Conservation (phyloP, 805 yeast genomes). For the Yarrowia osloensis region DNA sequence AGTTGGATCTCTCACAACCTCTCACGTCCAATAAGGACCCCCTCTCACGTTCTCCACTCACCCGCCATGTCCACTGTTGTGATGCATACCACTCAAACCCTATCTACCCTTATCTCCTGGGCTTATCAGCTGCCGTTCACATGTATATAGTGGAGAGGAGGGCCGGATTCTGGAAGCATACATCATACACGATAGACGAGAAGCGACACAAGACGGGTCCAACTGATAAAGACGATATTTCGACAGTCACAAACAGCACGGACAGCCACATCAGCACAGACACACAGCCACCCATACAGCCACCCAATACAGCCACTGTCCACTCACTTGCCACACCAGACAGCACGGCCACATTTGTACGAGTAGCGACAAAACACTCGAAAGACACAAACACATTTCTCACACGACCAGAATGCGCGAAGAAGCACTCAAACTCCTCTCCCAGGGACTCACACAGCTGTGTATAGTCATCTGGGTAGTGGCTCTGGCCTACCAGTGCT, state of each 20-base stretch:
- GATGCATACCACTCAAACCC: constrained; percentile 25
- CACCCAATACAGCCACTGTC: background rate
- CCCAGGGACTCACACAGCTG: constrained; percentile 11
- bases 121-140: constrained; percentile 21
- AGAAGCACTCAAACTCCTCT: constrained; percentile 4
- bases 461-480: constrained; percentile 60
- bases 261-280: too few relatives aligned
- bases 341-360: background rate
- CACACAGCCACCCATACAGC: background rate
- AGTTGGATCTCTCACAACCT: too few relatives aligned
- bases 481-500: constrained; percentile 73
- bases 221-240: background rate
- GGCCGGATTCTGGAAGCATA: background rate
- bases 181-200: background rate
- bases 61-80: constrained; percentile 8
- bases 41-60: background rate
- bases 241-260: background rate
- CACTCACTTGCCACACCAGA: background rate
- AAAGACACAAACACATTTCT: background rate
- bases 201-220: too few relatives aligned
- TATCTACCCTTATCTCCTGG: constrained; percentile 23
- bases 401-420: background rate
- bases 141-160: background rate
- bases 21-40: background rate
- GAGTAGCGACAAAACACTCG: background rate